Conservation (phyloP, 345 rosid genomes). For the Eucalyptus cloeziana region DNA sequence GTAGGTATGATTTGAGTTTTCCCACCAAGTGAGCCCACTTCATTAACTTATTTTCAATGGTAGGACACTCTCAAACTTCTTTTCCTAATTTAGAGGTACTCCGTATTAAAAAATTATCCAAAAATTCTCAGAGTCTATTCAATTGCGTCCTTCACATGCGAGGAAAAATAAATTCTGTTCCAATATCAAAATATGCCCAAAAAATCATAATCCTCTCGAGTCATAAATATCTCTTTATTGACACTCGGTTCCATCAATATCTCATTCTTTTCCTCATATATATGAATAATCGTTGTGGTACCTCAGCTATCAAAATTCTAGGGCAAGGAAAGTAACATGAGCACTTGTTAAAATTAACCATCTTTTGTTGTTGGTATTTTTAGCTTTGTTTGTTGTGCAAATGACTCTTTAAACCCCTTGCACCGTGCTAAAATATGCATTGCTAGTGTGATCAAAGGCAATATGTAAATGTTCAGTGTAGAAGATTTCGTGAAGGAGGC, state of each 20-base stretch:
- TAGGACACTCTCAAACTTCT: background rate
- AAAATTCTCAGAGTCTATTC: background rate
- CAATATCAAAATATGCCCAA: background rate
- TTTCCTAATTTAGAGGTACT: background rate
- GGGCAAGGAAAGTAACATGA: background rate
- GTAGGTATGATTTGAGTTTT: background rate
- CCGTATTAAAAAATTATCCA: background rate
- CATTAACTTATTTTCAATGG: background rate
- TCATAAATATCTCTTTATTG: background rate
- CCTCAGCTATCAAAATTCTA: background rate
- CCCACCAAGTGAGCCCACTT: background rate
- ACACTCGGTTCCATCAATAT: background rate
- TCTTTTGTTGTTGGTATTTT: background rate
- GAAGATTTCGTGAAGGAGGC: background rate
- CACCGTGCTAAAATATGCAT: background rate
- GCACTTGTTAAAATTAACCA: background rate
- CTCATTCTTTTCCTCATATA: background rate
- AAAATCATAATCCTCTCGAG: background rate
- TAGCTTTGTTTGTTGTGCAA: background rate
- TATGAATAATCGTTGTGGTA: background rate
- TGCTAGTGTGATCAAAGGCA: background rate
- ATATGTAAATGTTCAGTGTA: background rate
- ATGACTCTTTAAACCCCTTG: accelerated
- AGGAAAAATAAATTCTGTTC: background rate
- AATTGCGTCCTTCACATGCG: accelerated